Base-by-base conservation (phyloP, 192 early-diverging fungal genomes). In the Cetraspora pellucida region DNA sequence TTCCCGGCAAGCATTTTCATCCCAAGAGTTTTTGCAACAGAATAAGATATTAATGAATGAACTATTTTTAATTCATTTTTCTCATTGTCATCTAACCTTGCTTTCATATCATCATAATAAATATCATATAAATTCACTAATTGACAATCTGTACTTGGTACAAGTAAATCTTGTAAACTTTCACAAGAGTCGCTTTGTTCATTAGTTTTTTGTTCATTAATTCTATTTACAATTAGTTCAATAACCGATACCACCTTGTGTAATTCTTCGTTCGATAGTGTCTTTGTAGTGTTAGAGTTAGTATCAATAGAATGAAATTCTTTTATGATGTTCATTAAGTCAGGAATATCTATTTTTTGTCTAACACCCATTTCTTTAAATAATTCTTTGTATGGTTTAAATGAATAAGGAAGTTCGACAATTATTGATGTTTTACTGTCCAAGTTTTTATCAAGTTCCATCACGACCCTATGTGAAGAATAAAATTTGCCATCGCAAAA, bases 51-150 rank as follows among this genome's bases (percentile, higher is more conserved):
- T 19, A 44, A 37, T 8, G 16, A 2, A 43, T 65, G 63, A n/a
- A 30, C 7, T 3, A 65, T 65, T 65, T n/a, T 44, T 7, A 44
- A 28, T 45, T 65, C 27, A 19, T n/a, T 21, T 65, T 17, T 43
- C 8, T 65, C 17, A 19, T 65, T 19, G 10, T 43, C 30, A 11
- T 19, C n/a, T n/a, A 44, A 28, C 9, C 37, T 45, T 44, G 16
- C n/a, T 44, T 30, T 30, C 37, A 65, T 65, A 28, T 65, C 63
- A 65, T 65, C 37, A 65, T n/a, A 65, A n/a, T 65, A 30, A 23
- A 65, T 65, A 21, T 65, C 63, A 23, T 65, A n/a, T 21, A 65
- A 65, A 10, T 65, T 10, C 1, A 65, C 63, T 2, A 65, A 30
- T n/a, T 19, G 16, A 31, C 37, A 8, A 10, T 65, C 10, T n/a